Evolutionary conservation across 768 basidiomycete species (phyloP).

Genomic region (Phylloporus rhodoxanthus): DNA sequence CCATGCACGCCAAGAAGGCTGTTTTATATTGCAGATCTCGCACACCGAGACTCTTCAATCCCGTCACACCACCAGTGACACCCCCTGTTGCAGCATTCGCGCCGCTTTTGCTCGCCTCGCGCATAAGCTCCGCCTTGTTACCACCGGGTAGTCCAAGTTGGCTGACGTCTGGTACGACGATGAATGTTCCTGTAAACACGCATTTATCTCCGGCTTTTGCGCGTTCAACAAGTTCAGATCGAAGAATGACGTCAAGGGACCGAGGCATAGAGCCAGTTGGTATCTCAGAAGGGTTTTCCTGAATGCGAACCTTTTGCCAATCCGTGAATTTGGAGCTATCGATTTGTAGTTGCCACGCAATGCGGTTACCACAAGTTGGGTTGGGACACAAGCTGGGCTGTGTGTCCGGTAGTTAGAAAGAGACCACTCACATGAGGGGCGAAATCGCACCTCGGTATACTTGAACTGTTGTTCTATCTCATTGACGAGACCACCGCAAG

Average conservation of each 20-base stretch:
- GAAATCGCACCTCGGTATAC: constrained; percentile 78
- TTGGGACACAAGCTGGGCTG: constrained; percentile 94
- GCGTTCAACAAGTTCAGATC: constrained; percentile 94
- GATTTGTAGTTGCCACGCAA: constrained; percentile 89
- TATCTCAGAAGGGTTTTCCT: constrained; percentile 98
- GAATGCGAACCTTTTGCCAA: constrained; percentile 99
- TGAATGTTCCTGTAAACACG: constrained; percentile 95
- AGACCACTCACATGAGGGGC: background rate
- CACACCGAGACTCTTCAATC: constrained; percentile 90
- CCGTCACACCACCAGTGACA: constrained; percentile 81
- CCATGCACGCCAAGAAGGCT: constrained; percentile 97
- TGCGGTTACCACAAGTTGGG: constrained; percentile 85
- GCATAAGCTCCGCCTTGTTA: constrained; percentile 82
- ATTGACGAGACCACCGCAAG: constrained; percentile 77
- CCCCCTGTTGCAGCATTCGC: constrained; percentile 55
- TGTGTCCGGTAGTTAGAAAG: background rate
- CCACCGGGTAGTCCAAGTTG: constrained; percentile 94
- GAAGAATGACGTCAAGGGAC: constrained; percentile 91
- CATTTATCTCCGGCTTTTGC: constrained; percentile 99
- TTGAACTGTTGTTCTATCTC: constrained; percentile 99
- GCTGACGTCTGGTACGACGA: constrained; percentile 97
- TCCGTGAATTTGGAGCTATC: constrained; percentile 96
- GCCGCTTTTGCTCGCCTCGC: constrained; percentile 70
- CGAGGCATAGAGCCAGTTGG: constrained; percentile 98
- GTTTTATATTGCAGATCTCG: constrained; percentile 97